Conservation (phyloP, 176 grass and related monocot genomes). For the Zoysia japonica region DNA sequence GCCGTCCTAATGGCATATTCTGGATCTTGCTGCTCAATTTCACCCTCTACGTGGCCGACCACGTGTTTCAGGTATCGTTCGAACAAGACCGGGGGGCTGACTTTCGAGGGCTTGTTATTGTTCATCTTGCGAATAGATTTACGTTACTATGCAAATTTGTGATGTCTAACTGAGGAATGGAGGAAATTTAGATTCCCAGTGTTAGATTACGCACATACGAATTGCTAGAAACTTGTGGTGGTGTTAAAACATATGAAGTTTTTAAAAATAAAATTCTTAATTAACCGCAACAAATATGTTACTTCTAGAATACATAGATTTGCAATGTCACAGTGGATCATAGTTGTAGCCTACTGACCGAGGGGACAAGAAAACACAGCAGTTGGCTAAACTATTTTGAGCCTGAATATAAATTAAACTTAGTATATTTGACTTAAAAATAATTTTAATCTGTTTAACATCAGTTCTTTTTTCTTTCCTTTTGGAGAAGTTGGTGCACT, state of each 20-base stretch:
- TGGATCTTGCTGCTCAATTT: conserved; percentile 98
- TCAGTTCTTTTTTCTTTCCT: not conserved
- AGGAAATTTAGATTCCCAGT: not conserved
- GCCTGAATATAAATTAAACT: not conserved
- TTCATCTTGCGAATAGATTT: not conserved
- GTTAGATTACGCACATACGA: not conserved
- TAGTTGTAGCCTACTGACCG: not conserved
- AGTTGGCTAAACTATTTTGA: not conserved
- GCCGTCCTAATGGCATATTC: conserved; percentile 72
- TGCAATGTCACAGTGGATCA: not conserved
- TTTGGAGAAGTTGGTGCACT: not conserved
- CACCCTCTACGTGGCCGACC: conserved; percentile 84
- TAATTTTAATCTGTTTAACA: not conserved
- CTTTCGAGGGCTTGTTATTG: not conserved
- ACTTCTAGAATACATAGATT: not conserved
- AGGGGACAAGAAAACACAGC: not conserved
- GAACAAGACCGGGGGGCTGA: not conserved
- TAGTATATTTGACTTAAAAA: not conserved
- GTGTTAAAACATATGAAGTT: not conserved
- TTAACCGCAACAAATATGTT: not conserved
- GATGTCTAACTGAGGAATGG: not conserved
- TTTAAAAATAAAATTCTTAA: not conserved
- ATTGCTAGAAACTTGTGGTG: not conserved
- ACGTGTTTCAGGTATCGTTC: conserved; percentile 64
- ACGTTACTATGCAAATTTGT: not conserved